These are phyloP conservation scores for Kwoniella heveanensis DNA, from an alignment of 768 basidiomycete genomes.

Conservation along the genomic window DNA sequence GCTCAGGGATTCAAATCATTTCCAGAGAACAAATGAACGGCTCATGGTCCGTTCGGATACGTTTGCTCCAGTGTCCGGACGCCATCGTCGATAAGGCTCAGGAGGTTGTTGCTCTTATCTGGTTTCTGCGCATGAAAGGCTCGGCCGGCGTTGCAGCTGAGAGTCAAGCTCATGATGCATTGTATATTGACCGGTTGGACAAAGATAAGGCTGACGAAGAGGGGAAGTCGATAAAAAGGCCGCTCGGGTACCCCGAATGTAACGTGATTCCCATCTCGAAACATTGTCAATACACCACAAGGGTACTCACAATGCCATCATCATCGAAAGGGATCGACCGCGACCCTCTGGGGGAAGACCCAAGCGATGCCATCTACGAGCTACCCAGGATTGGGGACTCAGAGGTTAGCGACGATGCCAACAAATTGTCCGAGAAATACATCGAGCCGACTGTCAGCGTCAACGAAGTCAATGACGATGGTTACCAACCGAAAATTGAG, in stretches of 20 bases:
- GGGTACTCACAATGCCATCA: constrained; percentile 3
- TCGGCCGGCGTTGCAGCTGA: no score
- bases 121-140: no score
- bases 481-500: neutral
- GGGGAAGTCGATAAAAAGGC: neutral
- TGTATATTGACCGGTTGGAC: neutral
- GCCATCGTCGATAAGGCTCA: no score
- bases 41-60: no score
- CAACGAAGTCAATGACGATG: neutral
- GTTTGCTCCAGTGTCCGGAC: no score
- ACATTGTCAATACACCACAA: neutral
- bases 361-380: constrained; percentile 1
- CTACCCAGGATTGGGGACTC: neutral
- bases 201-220: constrained; percentile 2
- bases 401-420: neutral
- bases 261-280: neutral
- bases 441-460: constrained; percentile 6
- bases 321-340: neutral
- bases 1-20: no score
- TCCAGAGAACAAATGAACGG: no score
- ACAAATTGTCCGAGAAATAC: constrained; percentile 3
- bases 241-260: constrained; percentile 2
- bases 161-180: neutral
- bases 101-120: no score
- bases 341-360: neutral